phyloP scores from a whole-genome alignment of 768 basidiomycete genomes.

The Auriscalpium vulgare region DNA sequence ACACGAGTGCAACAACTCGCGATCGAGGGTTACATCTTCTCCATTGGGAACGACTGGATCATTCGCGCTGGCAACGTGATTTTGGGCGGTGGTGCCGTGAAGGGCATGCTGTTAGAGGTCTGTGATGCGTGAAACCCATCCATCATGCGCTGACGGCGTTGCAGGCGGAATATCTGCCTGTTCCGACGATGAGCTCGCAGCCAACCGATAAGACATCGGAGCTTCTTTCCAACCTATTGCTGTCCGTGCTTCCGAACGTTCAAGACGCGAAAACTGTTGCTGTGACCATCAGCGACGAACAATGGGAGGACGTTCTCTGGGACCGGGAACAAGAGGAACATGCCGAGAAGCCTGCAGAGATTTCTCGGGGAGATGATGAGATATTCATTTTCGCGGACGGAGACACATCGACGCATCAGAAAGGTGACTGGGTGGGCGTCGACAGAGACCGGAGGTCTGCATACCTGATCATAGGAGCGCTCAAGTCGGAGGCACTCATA shows the following conservation, averaged over 20 bases:
- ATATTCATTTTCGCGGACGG: slow-evolving; percentile 59
- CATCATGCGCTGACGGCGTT: not conserved
- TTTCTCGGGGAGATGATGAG: slow-evolving; percentile 33
- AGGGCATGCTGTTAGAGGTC: slow-evolving; percentile 84
- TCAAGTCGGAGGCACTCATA: slow-evolving; percentile 65
- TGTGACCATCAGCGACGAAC: slow-evolving; percentile 67
- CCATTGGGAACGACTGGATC: slow-evolving; percentile 76
- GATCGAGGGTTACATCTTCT: slow-evolving; percentile 67
- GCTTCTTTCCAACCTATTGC: slow-evolving; percentile 64
- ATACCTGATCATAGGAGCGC: slow-evolving; percentile 68
- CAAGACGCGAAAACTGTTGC: slow-evolving; percentile 68
- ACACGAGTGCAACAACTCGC: slow-evolving; percentile 59
- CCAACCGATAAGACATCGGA: slow-evolving; percentile 62
- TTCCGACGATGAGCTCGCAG: slow-evolving; percentile 60
- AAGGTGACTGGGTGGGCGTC: slow-evolving; percentile 70
- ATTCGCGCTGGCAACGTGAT: slow-evolving; percentile 74
- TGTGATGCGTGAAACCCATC: slow-evolving; percentile 5
- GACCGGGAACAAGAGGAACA: slow-evolving; percentile 58
- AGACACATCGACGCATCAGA: slow-evolving; percentile 37
- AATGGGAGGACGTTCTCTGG: slow-evolving; percentile 80
- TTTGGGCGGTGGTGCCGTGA: slow-evolving; percentile 64
- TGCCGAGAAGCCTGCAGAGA: slow-evolving; percentile 16
- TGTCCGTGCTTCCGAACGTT: slow-evolving; percentile 67
- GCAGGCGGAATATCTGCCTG: slow-evolving; percentile 77
- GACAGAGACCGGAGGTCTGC: slow-evolving; percentile 76